Evolutionary conservation across 2,329 filamentous ascomycete species (phyloP), one percentile per base, ranked within the genome.

Genomic region (Microsporum ferrugineum): DNA sequence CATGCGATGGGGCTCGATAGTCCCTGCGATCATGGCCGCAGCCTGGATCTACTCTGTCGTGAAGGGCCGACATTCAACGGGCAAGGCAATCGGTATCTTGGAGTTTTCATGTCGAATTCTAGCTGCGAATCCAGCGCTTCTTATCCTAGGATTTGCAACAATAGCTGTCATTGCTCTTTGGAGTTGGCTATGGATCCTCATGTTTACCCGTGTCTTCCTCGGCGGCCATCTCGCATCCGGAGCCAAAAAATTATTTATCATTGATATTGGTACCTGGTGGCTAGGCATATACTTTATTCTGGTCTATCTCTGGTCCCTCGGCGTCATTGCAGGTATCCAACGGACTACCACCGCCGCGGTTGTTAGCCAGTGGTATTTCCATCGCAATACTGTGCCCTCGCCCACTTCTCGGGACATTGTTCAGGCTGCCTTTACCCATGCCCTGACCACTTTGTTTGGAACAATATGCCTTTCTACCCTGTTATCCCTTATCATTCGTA

Each of bases 361-460:
- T 0, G 92, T 97, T 29, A 95, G 90, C 45, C 94, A 99, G 74
- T 99, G 94, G 94, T 99, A 99, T 75, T 99, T 97, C 74, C 92
- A 97, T 74, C 89, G 94, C 64, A 88, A 95, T 68, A 85, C 86
- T 3, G 82, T 86, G 8, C 90, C 92, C 3, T 80, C 87, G 6
- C 86, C 91, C 1, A 85, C 89, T 0, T 91, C 90, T 0, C 80
- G 82, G 61, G 87, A 91, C 60, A 87, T 97, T 56, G 90, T 97
- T 31, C 80, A 84, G 63, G 92, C 91, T 5, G 92, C 91, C 12
- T 78, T 96, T 51, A 79, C 80, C 57, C 94, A 99, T 75, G 87
- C 91, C 2, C 79, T 84, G 12, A 91, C 89, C 14, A 92, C 89
- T 1, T 86, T 96, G 41, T 95, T 96, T 69, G 94, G 94, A 60